Base-by-base conservation (phyloP, 495 filamentous ascomycete genomes). In the Amniculicola lignicola region DNA sequence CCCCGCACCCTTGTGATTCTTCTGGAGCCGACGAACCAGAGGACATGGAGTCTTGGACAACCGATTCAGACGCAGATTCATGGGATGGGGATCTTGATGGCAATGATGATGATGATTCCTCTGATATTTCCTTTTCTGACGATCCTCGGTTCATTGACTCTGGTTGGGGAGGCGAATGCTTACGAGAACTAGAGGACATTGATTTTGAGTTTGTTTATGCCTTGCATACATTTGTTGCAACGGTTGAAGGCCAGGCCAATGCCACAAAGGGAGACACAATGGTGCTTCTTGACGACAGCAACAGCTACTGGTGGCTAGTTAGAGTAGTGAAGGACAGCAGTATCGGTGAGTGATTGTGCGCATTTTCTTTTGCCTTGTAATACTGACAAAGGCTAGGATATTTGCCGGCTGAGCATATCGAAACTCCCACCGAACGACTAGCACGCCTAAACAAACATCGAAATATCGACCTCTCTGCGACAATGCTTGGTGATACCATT, bases 151-250 rank as follows among this genome's bases (percentile, higher is more conserved):
- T 81, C 64, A 68, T 84, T 71, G 84, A 84, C 67, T 81, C 78
- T 51, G 83, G 82, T 41, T 85, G 82, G 84, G 82, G 80, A 61
- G 80, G 79, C 72, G 85, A 88, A 74, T 87, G 78, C 88, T 91
- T 84, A 90, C 82, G 77, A 75, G 76, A 80, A 67, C 61, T 70
- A 89, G 93, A 99, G 81, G 93, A 97, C 70, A 99, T 99, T 72
- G 91, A 99, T 78, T 97, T 99, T 72, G 92, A 97, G 63, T 96
- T 97, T 72, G 93, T 99, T 51, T 99, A 99, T 72, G 93, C 93
- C 42, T 77, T 99, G 54, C 93, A 96, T 70, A 97, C 90, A 22
- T 99, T 99, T 66, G 88, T 93, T 48, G 93, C 93, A 28, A 97
- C 92, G 0, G 93, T 97, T 45, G 94, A 99, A 72, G 93, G 93